Conservation (phyloP, 1,284 basidiomycete species). For the Ustilago xerochloae region DNA sequence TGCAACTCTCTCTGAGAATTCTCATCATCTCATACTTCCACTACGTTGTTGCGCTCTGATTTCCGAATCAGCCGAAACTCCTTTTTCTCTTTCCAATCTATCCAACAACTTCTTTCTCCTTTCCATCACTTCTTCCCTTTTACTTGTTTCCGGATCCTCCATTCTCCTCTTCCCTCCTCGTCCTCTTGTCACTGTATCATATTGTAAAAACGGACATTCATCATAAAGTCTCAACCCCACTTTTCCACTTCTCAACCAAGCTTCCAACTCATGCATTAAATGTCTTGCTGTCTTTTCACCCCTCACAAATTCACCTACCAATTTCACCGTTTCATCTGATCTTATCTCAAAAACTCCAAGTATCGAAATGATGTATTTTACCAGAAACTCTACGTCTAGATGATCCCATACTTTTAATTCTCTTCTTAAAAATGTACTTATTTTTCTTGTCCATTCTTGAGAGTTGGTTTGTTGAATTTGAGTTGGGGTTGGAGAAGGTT, state of each 20-base stretch:
- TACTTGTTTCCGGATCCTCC: neutral
- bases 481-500: slow-evolving; percentile 40
- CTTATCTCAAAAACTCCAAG: slow-evolving; percentile 60
- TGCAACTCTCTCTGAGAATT: too few species aligned
- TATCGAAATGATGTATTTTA: slow-evolving; percentile 59
- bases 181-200: too few species aligned
- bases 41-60: neutral
- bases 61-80: neutral
- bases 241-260: slow-evolving; percentile 54
- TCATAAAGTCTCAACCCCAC: slow-evolving; percentile 41
- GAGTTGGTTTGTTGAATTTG: slow-evolving; percentile 18
- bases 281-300: slow-evolving; percentile 55
- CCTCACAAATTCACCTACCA: slow-evolving; percentile 64
- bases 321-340: slow-evolving; percentile 50
- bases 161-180: neutral
- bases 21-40: too few species aligned
- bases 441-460: neutral
- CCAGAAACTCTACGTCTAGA: slow-evolving; percentile 64
- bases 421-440: slow-evolving; percentile 57
- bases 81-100: neutral
- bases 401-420: slow-evolving; percentile 64
- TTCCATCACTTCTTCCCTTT: neutral
- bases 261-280: slow-evolving; percentile 59
- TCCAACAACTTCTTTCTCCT: neutral
- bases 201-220: slow-evolving; percentile 15